These are phyloP conservation scores for Sporothrix phasma DNA, from an alignment of 2,329 filamentous ascomycete species.

Conservation along the genomic window DNA sequence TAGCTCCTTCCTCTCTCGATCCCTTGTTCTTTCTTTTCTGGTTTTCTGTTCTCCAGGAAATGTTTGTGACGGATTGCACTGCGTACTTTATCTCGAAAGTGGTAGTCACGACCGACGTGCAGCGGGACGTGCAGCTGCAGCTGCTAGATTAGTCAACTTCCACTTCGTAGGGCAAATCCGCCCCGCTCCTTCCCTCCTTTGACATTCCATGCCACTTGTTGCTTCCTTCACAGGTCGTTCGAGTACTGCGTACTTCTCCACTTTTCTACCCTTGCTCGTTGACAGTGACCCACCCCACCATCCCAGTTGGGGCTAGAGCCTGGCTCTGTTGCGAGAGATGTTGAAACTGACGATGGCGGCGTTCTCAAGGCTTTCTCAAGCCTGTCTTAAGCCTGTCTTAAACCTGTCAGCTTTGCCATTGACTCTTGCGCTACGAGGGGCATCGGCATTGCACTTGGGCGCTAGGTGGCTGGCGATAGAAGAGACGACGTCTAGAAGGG, in stretches of 20 bases:
- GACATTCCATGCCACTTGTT: neutral
- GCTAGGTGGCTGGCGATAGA: neutral
- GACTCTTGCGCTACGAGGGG: neutral
- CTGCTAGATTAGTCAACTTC: neutral
- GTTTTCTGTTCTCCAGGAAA: too few relatives aligned
- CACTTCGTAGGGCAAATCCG: neutral
- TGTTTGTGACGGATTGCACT: too few relatives aligned
- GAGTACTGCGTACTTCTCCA: neutral
- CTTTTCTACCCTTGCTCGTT: conserved; percentile 2
- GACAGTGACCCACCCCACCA: neutral
- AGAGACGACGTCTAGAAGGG: neutral
- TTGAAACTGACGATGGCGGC: neutral
- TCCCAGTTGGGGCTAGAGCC: neutral
- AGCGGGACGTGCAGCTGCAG: neutral
- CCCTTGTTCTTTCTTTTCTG: neutral
- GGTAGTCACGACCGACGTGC: neutral
- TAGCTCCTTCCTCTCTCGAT: neutral
- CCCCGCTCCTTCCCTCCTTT: neutral
- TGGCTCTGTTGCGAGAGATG: neutral
- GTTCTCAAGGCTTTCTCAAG: too few relatives aligned
- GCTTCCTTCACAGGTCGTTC: neutral
- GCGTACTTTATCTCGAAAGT: neutral
- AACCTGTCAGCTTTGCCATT: neutral
- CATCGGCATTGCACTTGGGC: neutral
- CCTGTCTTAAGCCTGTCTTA: too few relatives aligned